phyloP scores from a whole-genome alignment of 23 red algal species.

The Gracilaria domingensis region DNA sequence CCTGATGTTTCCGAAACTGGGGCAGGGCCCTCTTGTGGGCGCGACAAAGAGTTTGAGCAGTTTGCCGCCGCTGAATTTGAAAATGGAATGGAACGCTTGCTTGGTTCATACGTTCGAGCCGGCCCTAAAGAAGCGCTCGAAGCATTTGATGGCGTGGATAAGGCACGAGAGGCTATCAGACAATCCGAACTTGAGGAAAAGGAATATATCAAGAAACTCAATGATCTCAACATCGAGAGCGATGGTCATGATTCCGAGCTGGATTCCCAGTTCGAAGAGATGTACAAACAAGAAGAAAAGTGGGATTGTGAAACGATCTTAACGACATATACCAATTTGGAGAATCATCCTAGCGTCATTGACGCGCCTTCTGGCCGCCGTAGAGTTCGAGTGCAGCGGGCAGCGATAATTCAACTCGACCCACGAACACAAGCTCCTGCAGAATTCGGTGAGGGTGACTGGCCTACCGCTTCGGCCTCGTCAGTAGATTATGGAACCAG shows the following conservation, averaged over 20 bases:
- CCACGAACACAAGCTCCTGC: conserved; percentile 59
- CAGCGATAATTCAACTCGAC: conserved; percentile 63
- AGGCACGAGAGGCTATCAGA: conserved; percentile 40
- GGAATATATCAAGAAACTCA: conserved; percentile 13
- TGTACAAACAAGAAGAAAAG: conserved; percentile 65
- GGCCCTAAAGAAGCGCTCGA: conserved; percentile 29
- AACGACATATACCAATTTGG: conserved; percentile 78
- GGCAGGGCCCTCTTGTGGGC: not conserved
- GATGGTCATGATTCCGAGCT: conserved; percentile 56
- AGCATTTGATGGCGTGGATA: conserved; percentile 33
- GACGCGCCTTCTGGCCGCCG: conserved; percentile 30
- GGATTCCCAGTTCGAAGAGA: conserved; percentile 49
- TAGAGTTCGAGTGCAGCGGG: not conserved
- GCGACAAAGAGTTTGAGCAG: conserved; percentile 45
- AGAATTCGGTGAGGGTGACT: conserved; percentile 17
- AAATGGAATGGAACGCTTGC: conserved; percentile 55
- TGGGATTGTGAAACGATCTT: conserved; percentile 91
- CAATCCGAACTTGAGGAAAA: conserved; percentile 27
- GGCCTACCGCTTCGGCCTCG: not conserved
- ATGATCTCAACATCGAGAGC: conserved; percentile 42
- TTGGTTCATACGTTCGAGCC: conserved; percentile 52
- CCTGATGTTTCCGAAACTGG: not conserved
- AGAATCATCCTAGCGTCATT: conserved; percentile 85
- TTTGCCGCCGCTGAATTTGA: conserved; percentile 56
- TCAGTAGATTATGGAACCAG: conserved; percentile 35